phyloP scores from a whole-genome alignment of 2,329 filamentous ascomycete genomes.

The Trichophyton rubrum region DNA sequence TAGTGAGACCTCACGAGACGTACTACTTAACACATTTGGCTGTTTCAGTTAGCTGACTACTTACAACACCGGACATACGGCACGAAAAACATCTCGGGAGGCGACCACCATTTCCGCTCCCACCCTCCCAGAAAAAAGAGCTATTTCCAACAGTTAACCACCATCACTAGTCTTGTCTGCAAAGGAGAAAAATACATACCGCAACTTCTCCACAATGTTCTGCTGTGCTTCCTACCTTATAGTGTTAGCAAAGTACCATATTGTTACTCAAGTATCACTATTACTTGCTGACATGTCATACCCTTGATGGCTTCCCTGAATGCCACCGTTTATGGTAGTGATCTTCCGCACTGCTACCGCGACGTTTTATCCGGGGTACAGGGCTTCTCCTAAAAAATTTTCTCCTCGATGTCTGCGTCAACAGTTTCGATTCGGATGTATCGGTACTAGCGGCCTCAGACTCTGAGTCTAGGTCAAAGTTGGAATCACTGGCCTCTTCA shows the following conservation, averaged over 20 bases:
- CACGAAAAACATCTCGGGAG: neutral
- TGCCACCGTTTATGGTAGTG: neutral
- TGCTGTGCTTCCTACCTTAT: neutral
- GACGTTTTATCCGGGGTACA: neutral
- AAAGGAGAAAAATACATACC: neutral
- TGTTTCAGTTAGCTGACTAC: neutral
- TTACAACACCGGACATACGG: neutral
- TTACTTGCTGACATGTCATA: neutral
- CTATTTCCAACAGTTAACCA: neutral
- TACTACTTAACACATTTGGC: neutral
- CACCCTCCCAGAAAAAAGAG: neutral
- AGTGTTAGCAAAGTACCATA: neutral
- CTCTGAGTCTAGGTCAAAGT: neutral
- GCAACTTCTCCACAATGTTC: neutral
- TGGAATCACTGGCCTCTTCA: neutral
- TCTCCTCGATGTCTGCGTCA: neutral
- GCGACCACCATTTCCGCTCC: neutral
- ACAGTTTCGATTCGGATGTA: neutral
- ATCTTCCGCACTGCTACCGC: neutral
- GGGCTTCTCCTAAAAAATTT: neutral
- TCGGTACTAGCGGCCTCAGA: neutral
- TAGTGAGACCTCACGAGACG: neutral
- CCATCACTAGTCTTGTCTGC: neutral
- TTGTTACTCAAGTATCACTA: neutral
- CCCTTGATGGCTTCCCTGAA: neutral